A percentile compares a stretch with the other conserved stretches of the same genome.
Conservation (phyloP, 129 eudicot species). For the Erigeron canadensis region DNA sequence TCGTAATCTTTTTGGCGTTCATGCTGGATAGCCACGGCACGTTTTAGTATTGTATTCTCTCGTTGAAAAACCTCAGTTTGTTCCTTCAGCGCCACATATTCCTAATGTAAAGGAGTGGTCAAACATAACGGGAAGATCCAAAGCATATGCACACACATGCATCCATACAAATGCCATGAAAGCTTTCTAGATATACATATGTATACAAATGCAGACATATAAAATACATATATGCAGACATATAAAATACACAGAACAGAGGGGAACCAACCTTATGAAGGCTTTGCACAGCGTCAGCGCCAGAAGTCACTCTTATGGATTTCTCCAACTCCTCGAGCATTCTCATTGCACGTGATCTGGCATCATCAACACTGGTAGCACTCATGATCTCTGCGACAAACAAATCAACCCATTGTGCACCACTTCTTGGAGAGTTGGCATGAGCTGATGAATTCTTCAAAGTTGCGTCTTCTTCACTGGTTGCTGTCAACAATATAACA, state of each 20-base stretch:
- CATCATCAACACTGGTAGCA: constrained; percentile 82
- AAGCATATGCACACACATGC: too few relatives aligned
- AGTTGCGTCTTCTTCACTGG: constrained; percentile 32
- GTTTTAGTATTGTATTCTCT: constrained; percentile 73
- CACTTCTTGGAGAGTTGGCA: constrained; percentile 48
- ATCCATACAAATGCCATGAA: too few relatives aligned
- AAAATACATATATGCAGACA: neutral
- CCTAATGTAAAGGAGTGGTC: constrained; percentile 36
- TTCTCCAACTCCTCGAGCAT: constrained; percentile 74
- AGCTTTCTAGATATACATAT: neutral
- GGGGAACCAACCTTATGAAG: constrained; percentile 55
- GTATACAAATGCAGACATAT: neutral
- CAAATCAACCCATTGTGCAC: constrained; percentile 87
- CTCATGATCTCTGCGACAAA: constrained; percentile 72
- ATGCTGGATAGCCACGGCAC: constrained; percentile 78
- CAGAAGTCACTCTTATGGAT: constrained; percentile 44
- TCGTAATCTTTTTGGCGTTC: constrained; percentile 83
- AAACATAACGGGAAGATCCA: neutral
- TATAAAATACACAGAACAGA: neutral
- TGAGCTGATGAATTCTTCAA: constrained; percentile 33
- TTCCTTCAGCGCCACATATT: constrained; percentile 61
- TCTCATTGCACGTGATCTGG: constrained; percentile 73
- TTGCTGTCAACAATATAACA: constrained; percentile 40
- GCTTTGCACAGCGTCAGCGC: constrained; percentile 50
- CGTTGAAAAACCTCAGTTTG: constrained; percentile 54